These are phyloP conservation scores for Rhipidocladum racemiflorum DNA, from an alignment of 176 grass and related monocot genomes.

Conservation along the genomic window DNA sequence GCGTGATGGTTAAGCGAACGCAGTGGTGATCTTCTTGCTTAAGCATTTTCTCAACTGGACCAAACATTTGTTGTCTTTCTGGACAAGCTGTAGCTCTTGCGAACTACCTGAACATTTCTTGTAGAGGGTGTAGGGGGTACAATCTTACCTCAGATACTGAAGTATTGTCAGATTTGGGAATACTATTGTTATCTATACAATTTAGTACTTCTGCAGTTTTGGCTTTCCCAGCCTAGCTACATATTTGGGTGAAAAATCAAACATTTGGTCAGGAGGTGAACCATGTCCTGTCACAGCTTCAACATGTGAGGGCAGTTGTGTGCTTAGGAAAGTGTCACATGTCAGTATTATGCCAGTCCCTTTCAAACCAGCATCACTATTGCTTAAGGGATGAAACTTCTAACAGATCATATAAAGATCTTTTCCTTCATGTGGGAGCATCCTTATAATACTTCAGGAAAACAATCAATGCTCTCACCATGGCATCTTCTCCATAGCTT, in stretches of 20 bases:
- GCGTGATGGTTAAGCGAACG: constrained; percentile 4
- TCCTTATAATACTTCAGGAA: constrained; percentile 22
- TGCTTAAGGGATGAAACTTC: constrained; percentile 46
- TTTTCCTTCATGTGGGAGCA: constrained; percentile 56
- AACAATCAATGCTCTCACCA: constrained; percentile 41
- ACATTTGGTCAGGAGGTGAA: background rate
- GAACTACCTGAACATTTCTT: constrained; percentile 11
- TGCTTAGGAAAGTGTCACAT: constrained; percentile 50
- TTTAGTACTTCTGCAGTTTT: background rate
- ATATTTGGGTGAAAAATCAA: constrained; percentile 22
- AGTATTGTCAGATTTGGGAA: background rate
- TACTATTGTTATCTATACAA: background rate
- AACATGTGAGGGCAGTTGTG: constrained; percentile 36
- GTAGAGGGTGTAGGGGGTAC: background rate
- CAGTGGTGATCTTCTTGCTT: background rate
- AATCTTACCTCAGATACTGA: constrained; percentile 25
- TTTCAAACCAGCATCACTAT: constrained; percentile 40
- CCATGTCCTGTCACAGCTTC: background rate
- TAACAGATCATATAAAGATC: constrained; percentile 40
- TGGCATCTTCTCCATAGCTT: constrained; percentile 36
- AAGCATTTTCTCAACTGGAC: constrained; percentile 9
- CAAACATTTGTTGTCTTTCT: constrained; percentile 25
- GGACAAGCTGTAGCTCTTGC: background rate
- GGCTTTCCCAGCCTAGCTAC: background rate
- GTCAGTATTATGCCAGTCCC: constrained; percentile 39